Base-by-base conservation (phyloP, 495 filamentous ascomycete genomes). In the Podospora pseudopauciseta region DNA sequence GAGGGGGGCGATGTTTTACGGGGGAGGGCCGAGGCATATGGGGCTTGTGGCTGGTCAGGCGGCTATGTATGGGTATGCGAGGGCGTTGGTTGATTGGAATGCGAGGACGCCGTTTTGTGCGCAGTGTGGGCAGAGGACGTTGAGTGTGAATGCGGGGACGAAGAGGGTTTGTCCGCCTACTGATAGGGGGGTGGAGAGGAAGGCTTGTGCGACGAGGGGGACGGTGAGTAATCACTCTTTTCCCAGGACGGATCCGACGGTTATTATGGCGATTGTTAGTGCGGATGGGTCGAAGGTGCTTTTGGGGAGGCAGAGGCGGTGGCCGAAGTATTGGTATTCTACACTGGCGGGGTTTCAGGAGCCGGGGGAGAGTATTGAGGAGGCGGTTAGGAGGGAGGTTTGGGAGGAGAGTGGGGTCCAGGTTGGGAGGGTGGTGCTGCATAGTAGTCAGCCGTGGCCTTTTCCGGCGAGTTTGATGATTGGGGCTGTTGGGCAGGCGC, bases 261-360 rank as follows among this genome's bases (percentile, higher is more conserved):
- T 98, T 67, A 98, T 99, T 77, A 93, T 96, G 83, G 96, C 94
- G 2, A 88, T 97, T 16, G 82, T 97, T 54, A 92, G 89, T 56
- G 79, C 85, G 55, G 90, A 94, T 72, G 88, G 86, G 44, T 86
- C 88, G 71, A 86, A 89, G 30, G 74, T 97, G 18, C 86, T 98
- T 3, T 90, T 99, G 0, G 95, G 95, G 34, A 90, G 95, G 3
- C 87, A 91, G 72, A 91, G 90, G 74, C 84, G 91, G 28, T 98
- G 89, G 86, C 95, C 95, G 1, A 83, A 86, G 3, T 80, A 88
- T 71, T 97, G 91, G 91, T 98, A 93, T 81, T 88, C 84, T 65
- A 96, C 94, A 1, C 87, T 99, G 2, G 95, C 95, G 0, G 96
- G 95, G 0, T 99, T 99, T 79, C 89, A 94, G 67, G 95, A 99